Conservation (phyloP, 2,329 filamentous ascomycete genomes). For the Xylariales sp. region DNA sequence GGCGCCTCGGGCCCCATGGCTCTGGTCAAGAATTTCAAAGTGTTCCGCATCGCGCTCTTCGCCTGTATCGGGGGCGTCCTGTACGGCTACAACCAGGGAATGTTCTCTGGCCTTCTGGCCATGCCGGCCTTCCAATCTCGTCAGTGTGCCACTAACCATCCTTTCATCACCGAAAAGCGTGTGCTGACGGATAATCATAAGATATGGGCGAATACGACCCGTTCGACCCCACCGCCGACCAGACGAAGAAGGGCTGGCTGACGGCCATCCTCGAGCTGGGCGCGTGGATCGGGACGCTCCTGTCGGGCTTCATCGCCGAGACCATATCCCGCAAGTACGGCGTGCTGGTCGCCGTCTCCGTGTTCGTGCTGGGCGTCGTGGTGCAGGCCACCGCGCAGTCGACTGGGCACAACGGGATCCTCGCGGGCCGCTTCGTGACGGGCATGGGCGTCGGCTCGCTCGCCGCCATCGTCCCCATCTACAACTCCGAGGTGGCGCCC, state of each 20-base stretch:
- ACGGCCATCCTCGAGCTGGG: constrained; percentile 79
- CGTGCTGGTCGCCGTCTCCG: constrained; percentile 71
- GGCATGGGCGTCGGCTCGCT: constrained; percentile 77
- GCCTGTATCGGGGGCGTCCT: constrained; percentile 71
- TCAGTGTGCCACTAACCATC: constrained; percentile 48
- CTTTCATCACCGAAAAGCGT: background rate
- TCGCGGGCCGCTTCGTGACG: constrained; percentile 79
- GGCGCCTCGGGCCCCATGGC: constrained; percentile 57
- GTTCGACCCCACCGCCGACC: constrained; percentile 56
- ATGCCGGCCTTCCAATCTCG: constrained; percentile 66
- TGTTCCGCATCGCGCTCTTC: constrained; percentile 70
- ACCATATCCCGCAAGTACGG: constrained; percentile 75
- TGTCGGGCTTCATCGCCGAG: constrained; percentile 79
- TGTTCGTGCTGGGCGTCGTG: constrained; percentile 78
- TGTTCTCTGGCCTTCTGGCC: constrained; percentile 76
- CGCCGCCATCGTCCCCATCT: constrained; percentile 73
- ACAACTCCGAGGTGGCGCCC: constrained; percentile 60
- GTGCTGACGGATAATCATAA: constrained; percentile 42
- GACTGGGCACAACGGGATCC: constrained; percentile 68
- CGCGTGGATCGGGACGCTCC: constrained; percentile 79
- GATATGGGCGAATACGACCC: constrained; percentile 68
- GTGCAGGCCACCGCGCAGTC: constrained; percentile 72
- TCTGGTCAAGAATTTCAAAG: constrained; percentile 69
- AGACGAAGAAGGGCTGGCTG: constrained; percentile 69
- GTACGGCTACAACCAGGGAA: constrained; percentile 81